A percentile compares a stretch with the other conserved stretches of the same genome.
phyloP scores from a whole-genome alignment of 1,284 basidiomycete genomes.

The Apiotrichum mycotoxinovorans region DNA sequence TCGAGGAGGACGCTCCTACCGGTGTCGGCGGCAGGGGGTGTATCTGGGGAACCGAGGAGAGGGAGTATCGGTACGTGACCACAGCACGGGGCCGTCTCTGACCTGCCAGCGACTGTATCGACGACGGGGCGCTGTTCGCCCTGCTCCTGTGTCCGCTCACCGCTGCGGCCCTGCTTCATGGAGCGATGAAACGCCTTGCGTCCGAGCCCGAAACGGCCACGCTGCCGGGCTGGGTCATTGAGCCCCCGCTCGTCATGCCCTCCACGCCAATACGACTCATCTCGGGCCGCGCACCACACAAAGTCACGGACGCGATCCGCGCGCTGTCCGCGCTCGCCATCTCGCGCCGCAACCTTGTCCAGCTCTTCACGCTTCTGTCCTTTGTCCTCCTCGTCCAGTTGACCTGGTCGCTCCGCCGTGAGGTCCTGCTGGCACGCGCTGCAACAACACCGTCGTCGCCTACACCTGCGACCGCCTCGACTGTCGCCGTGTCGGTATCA shows the following conservation, averaged over 20 bases:
- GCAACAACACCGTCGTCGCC: not conserved
- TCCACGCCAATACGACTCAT: constrained; percentile 40
- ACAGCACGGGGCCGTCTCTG: not conserved
- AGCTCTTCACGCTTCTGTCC: constrained; percentile 73
- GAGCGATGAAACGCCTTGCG: constrained; percentile 53
- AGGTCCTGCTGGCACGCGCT: constrained; percentile 45
- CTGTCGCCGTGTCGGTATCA: not conserved
- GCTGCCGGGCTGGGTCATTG: constrained; percentile 69
- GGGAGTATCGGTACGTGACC: constrained; percentile 45
- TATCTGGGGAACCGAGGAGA: constrained; percentile 49
- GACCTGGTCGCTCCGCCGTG: constrained; percentile 67
- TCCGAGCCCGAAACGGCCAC: constrained; percentile 41
- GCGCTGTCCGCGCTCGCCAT: constrained; percentile 63
- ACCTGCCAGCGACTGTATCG: constrained; percentile 62
- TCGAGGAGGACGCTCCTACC: constrained; percentile 23
- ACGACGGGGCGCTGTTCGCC: constrained; percentile 79
- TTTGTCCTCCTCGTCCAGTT: constrained; percentile 73
- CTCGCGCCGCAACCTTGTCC: constrained; percentile 69
- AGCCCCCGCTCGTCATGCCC: constrained; percentile 56
- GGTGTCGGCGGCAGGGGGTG: constrained; percentile 33
- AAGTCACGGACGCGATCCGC: constrained; percentile 49
- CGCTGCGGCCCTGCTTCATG: constrained; percentile 59
- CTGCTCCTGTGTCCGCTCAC: constrained; percentile 73
- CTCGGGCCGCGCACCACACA: constrained; percentile 30
- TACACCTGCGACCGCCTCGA: too few species aligned